Base-by-base conservation (phyloP, 768 basidiomycete species). In the Fomitopsis serialis region DNA sequence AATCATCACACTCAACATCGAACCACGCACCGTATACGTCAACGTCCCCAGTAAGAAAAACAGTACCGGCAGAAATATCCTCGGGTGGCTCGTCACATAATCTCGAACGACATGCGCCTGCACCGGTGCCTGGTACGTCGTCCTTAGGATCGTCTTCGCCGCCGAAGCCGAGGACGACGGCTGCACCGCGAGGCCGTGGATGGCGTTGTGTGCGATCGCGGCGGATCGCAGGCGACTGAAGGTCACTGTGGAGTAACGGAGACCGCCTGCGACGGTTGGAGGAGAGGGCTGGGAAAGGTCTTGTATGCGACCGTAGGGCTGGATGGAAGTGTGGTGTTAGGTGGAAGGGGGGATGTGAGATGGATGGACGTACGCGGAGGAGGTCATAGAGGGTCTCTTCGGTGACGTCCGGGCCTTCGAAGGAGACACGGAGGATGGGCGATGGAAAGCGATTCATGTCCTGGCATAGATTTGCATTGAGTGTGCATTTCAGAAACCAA, bases 1-100 rank as follows among this genome's bases (percentile, higher is more conserved):
- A n/a, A n/a, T n/a, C n/a, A 24, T 37, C 34, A 23, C 9, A 11
- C 10, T 2, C 5, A 8, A n/a, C 19, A 24, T 22, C 2, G 3
- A 6, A 5, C 0, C n/a, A 70, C 83, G 55, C 57, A 92, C 92
- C 6, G 90, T 87, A 65, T 96, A 97, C 21, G 91, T 91, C 35
- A 98, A 61, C 2, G 87, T 86, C 11, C 94, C 96, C n/a, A 98
- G 66, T 2, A 98, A 70, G 67, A 98, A 97, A 42, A 93, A 79
- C 2, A 93, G 54, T 17, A 93, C 67, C 0, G 93, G 92, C 2
- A 94, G 67, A 49, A 85, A 82, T 47, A 97, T 86, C 55, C 82
- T 84, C 8, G 96, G 95, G 70, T 98, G 95, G n/a, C 70, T 75
- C 1, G 87, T 76, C 56, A 93, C 75, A 88, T 93, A 98, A 65